A percentile compares a stretch with the other conserved stretches of the same genome.
Conservation (phyloP, 148 eudicot genomes). For the Silene conica region DNA sequence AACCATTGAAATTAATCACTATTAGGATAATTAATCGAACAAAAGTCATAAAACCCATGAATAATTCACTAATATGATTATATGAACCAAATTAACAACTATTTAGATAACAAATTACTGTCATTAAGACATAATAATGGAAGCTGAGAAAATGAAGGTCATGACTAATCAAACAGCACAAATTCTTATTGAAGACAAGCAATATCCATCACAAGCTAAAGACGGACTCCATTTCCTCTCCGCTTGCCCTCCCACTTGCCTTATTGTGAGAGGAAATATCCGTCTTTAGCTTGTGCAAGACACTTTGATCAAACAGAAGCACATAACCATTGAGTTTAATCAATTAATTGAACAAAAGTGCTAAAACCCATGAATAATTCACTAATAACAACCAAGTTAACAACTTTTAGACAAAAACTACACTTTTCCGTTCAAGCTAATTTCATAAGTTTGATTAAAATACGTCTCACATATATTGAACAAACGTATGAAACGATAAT, state of each 20-base stretch:
- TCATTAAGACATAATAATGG: no score
- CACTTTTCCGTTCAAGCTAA: no score
- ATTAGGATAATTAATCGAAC: background rate
- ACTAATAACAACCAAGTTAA: background rate
- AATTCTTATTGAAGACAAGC: no score
- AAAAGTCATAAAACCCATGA: slow-evolving; percentile 5
- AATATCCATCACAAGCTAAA: no score
- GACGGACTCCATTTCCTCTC: no score
- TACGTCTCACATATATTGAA: no score
- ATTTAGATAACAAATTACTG: background rate
- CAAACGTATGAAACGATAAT: background rate
- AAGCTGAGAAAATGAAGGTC: background rate
- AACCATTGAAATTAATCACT: background rate
- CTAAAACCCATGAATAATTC: background rate
- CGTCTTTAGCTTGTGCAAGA: no score
- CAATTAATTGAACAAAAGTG: background rate
- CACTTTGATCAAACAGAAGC: background rate
- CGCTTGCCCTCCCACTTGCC: no score
- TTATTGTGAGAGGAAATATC: no score
- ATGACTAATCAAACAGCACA: background rate
- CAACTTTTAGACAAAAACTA: background rate
- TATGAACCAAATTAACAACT: slow-evolving; percentile 9
- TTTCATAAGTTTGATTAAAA: no score
- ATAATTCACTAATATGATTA: background rate
- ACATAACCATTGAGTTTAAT: background rate